phyloP scores from a whole-genome alignment of 1,284 basidiomycete genomes.

The Sporisorium reilianum region DNA sequence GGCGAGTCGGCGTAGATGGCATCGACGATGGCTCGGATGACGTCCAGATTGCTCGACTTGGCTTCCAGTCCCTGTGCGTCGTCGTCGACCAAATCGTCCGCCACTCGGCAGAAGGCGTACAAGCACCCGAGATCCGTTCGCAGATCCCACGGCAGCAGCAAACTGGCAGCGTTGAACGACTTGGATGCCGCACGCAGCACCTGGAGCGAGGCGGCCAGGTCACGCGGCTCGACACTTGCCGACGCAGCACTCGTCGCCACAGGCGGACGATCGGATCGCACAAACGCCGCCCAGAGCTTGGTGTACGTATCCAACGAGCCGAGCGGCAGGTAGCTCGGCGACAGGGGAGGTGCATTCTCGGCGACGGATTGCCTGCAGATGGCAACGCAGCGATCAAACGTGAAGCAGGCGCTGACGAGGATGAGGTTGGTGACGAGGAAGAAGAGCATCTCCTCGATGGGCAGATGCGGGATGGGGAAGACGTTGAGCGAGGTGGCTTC shows the following conservation, averaged over 20 bases:
- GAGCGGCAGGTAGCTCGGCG: slow-evolving; percentile 56
- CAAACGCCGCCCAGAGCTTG: slow-evolving; percentile 54
- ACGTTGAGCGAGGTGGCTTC: slow-evolving; percentile 57
- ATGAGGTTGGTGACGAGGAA: slow-evolving; percentile 66
- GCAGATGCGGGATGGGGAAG: slow-evolving; percentile 61
- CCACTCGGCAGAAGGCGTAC: slow-evolving; percentile 62
- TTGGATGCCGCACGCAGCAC: slow-evolving; percentile 53
- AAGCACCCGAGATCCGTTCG: slow-evolving; percentile 57
- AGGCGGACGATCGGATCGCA: slow-evolving; percentile 22
- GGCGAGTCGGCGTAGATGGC: slow-evolving; percentile 26
- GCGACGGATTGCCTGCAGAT: slow-evolving; percentile 34
- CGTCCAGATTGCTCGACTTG: slow-evolving; percentile 27
- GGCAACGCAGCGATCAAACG: slow-evolving; percentile 63
- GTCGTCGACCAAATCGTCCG: slow-evolving; percentile 61
- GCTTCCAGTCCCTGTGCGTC: slow-evolving; percentile 30
- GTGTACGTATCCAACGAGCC: slow-evolving; percentile 22
- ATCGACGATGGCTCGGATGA: slow-evolving; percentile 40
- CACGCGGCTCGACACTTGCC: slow-evolving; percentile 30
- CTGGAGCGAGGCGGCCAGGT: slow-evolving; percentile 30
- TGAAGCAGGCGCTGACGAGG: slow-evolving; percentile 61
- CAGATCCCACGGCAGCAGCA: slow-evolving; percentile 63
- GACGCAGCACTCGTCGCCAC: slow-evolving; percentile 8
- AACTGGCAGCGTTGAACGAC: slow-evolving; percentile 56
- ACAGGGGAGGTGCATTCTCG: slow-evolving; percentile 30
- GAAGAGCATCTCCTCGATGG: slow-evolving; percentile 65